Evolutionary conservation across 257 asterid species (phyloP).

Genomic region (Haberlea rhodopensis): DNA sequence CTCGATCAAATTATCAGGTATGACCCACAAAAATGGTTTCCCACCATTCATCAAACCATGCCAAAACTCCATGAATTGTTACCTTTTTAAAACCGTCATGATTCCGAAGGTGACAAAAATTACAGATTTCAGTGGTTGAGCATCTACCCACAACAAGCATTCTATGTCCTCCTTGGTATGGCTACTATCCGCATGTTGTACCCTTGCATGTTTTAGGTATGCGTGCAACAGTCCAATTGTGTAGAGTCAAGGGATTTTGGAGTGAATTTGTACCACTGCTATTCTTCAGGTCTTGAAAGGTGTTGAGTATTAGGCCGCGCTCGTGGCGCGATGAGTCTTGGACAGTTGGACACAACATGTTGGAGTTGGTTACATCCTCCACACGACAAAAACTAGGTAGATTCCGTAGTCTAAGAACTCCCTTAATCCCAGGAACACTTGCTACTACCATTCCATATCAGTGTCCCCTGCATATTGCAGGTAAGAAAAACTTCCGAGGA

Average conservation of each 20-base stretch:
- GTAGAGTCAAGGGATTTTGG: constrained; percentile 24
- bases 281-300: constrained; percentile 38
- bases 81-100: constrained; percentile 17
- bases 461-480: constrained; percentile 17
- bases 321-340: constrained; percentile 24
- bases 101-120: constrained; percentile 37
- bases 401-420: constrained; percentile 31
- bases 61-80: constrained; percentile 35
- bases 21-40: constrained; percentile 34
- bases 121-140: constrained; percentile 31
- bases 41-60: constrained; percentile 35
- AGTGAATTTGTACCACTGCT: constrained; percentile 27
- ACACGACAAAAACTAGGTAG: constrained; percentile 32
- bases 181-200: neutral
- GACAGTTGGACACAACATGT: constrained; percentile 15
- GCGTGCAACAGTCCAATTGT: constrained; percentile 36
- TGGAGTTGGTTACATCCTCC: constrained; percentile 16
- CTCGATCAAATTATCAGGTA: constrained; percentile 11
- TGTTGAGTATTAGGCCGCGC: constrained; percentile 36
- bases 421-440: constrained; percentile 23
- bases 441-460: constrained; percentile 26
- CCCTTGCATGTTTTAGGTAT: constrained; percentile 16
- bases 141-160: constrained; percentile 33
- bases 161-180: constrained; percentile 26
- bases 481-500: neutral